These are phyloP conservation scores for Colletotrichum theobromicola DNA, from an alignment of 2,329 filamentous ascomycete genomes.

Conservation along the genomic window DNA sequence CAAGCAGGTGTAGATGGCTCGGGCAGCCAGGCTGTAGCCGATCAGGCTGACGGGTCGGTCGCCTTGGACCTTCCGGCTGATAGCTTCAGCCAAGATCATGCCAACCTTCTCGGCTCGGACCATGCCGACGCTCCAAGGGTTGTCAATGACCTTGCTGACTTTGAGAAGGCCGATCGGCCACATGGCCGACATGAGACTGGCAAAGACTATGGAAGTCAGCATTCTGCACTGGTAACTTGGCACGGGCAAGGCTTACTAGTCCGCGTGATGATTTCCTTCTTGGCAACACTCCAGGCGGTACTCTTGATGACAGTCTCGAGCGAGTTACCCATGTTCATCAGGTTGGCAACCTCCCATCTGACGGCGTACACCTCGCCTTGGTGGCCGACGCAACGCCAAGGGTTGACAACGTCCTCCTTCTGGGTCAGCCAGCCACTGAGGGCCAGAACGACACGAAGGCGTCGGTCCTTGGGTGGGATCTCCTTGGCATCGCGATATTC, in stretches of 20 bases:
- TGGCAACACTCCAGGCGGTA: constrained; percentile 78
- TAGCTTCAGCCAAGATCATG: constrained; percentile 76
- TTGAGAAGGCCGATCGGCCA: constrained; percentile 71
- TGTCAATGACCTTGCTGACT: constrained; percentile 78
- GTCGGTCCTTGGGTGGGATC: constrained; percentile 62
- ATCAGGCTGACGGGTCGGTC: constrained; percentile 81
- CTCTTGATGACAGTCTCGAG: constrained; percentile 80
- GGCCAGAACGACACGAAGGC: constrained; percentile 82
- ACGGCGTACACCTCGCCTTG: constrained; percentile 82
- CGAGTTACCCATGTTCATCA: constrained; percentile 78
- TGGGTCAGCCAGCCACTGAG: constrained; percentile 82
- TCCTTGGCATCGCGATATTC: constrained; percentile 55
- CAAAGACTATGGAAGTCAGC: constrained; percentile 47
- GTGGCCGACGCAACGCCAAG: constrained; percentile 78
- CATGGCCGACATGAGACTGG: constrained; percentile 60
- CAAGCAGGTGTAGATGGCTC: constrained; percentile 84
- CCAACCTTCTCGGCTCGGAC: constrained; percentile 76
- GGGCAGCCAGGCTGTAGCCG: constrained; percentile 82
- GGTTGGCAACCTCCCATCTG: constrained; percentile 79
- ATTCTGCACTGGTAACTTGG: not conserved
- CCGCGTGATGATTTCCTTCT: constrained; percentile 50
- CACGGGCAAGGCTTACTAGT: constrained; percentile 45
- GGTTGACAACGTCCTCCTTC: constrained; percentile 73
- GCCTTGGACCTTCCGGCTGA: constrained; percentile 83
- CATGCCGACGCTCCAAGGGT: constrained; percentile 80